phyloP scores from a whole-genome alignment of 2,329 filamentous ascomycete genomes.

The Fusarium pseudocircinatum region DNA sequence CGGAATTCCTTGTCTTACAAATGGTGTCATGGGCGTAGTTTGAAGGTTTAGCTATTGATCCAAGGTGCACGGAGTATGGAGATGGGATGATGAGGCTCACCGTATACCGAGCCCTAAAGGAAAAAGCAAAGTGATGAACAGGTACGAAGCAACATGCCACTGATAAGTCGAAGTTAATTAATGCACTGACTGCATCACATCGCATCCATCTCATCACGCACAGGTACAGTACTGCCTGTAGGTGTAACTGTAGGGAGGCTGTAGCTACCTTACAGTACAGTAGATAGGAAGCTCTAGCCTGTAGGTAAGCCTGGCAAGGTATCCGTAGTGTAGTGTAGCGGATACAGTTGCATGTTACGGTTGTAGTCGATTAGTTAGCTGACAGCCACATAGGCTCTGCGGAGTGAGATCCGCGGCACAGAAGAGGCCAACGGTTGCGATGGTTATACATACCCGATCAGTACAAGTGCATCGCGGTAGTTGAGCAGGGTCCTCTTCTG shows the following conservation, averaged over 20 bases:
- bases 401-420: not conserved
- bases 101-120: not conserved
- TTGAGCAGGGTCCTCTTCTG: constrained; percentile 1
- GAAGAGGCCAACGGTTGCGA: not conserved
- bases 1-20: not conserved
- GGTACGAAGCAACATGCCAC: not conserved
- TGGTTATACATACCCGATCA: not conserved
- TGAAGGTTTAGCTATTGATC: not conserved
- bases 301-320: not conserved
- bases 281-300: too few species aligned
- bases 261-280: too few species aligned
- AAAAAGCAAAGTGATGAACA: constrained; percentile 2
- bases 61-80: not conserved
- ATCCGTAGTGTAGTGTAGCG: not conserved
- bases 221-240: not conserved
- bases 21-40: constrained; percentile 10
- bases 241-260: not conserved
- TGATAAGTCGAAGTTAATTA: not conserved
- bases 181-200: not conserved
- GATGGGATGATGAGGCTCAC: not conserved
- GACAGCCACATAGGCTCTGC: not conserved
- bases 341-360: not conserved
- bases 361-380: not conserved
- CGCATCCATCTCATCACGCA: not conserved
- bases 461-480: constrained; percentile 3